phyloP scores from a whole-genome alignment of 768 basidiomycete genomes.

The Gymnopilus junonius region DNA sequence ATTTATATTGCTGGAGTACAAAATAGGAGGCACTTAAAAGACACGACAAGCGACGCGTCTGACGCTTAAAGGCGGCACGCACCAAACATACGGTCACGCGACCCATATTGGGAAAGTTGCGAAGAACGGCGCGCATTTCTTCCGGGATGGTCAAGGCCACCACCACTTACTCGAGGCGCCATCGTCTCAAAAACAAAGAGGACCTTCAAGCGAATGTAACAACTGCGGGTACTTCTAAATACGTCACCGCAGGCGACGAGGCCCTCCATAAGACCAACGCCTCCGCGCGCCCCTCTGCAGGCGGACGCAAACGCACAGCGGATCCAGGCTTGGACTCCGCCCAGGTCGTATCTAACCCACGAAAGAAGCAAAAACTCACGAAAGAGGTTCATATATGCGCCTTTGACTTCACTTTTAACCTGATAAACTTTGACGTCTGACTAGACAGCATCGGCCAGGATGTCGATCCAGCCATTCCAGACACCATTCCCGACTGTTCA shows the following conservation, averaged over 20 bases:
- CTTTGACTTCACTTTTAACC: background rate
- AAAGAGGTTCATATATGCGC: conserved; percentile 14
- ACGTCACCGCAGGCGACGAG: background rate
- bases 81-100: background rate
- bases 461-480: conserved; percentile 17
- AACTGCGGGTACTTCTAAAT: background rate
- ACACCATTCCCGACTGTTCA: conserved; percentile 26
- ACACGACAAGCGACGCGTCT: background rate
- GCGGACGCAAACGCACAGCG: background rate
- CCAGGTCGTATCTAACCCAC: background rate
- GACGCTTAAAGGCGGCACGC: background rate
- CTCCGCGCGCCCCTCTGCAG: background rate
- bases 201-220: background rate
- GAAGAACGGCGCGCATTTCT: background rate
- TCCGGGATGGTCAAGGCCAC: background rate
- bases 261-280: background rate
- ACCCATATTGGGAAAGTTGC: background rate
- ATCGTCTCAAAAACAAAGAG: conserved; percentile 3
- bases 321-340: background rate
- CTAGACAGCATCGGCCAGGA: background rate
- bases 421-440: background rate
- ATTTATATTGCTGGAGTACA: too few species aligned
- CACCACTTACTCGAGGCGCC: conserved; percentile 15
- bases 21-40: too few species aligned
- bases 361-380: conserved; percentile 3